Evolutionary conservation across 2,329 filamentous ascomycete species (phyloP), one percentile per base, ranked within the genome.

Genomic region (Zymoseptoria brevis): DNA sequence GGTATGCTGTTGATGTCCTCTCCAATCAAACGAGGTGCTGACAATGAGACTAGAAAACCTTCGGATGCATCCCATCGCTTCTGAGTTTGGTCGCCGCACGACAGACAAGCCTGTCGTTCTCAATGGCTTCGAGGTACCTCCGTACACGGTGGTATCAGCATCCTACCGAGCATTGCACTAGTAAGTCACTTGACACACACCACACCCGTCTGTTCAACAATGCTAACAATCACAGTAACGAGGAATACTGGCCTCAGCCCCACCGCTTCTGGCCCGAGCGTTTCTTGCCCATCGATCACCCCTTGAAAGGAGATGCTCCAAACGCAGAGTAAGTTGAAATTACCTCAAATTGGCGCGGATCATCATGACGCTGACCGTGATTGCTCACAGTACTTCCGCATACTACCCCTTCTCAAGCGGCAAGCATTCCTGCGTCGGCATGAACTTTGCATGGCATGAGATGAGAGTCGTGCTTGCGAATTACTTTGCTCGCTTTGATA

Each of bases 321-420:
- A 24, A 54, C 22, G 35, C 54, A 1, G 54, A 60, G 53, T 55
- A 48, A 35, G 53, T 41, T 16, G 13, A 8, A 8, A 3, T 22
- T 19, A 16, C 19, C 21, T n/a, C 19, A 16, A 0, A n/a, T 2
- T 21, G 7, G 26, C 26, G 8, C 1, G 5, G 11, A 8, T 4
- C 41, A 22, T 8, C 30, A 26, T 9, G 21, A n/a, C 16, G 11
- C 53, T 55, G 29, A 41, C 35, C 53, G 6, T 11, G 13, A 35
- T 21, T 2, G 7, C 19, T n/a, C 19, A 19, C 22, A 51, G 53
- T 22, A 29, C 53, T 8, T 26, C 49, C 21, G 58, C 58, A 16
- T 60, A 56, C 50, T 60, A 57, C 24, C 58, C 58, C n/a, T 60
- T 60, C 58, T 60, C 58, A 4, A 41, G 29, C 50, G 58, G 58